These are phyloP conservation scores for Kwoniella sp. DNA, from an alignment of 768 basidiomycete species.

Conservation along the genomic window DNA sequence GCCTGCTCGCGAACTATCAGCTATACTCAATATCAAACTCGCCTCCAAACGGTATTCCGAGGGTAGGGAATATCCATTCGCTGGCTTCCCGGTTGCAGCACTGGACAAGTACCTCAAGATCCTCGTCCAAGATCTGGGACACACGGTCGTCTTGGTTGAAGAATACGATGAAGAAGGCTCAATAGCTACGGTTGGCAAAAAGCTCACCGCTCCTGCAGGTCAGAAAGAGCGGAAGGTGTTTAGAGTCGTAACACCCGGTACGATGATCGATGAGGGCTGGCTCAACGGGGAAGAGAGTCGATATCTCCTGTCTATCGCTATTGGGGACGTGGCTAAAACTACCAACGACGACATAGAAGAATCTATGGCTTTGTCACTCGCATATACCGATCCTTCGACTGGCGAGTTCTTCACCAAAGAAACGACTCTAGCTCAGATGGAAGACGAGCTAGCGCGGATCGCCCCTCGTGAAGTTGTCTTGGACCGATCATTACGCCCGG, in stretches of 20 bases:
- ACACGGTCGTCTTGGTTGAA: conserved; percentile 90
- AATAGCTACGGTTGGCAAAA: conserved; percentile 23
- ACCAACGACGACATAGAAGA: conserved; percentile 1
- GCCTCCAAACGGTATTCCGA: conserved; percentile 38
- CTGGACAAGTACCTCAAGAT: conserved; percentile 84
- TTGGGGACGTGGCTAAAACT: conserved; percentile 3
- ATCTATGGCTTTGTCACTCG: conserved; percentile 62
- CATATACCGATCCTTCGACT: conserved; percentile 94
- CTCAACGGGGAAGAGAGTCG: conserved; percentile 84
- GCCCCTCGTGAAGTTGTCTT: conserved; percentile 81
- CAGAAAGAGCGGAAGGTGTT: conserved; percentile 66
- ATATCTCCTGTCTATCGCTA: conserved; percentile 72
- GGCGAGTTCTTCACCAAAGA: conserved; percentile 80
- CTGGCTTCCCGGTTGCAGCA: conserved; percentile 84
- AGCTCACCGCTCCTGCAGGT: conserved; percentile 13
- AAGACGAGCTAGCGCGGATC: conserved; percentile 81
- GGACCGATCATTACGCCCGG: conserved; percentile 17
- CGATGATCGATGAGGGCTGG: conserved; percentile 88
- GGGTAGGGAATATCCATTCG: conserved; percentile 65
- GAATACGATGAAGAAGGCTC: conserved; percentile 64
- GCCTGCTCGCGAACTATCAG: conserved; percentile 77
- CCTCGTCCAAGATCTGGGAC: conserved; percentile 77
- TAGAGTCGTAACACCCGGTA: conserved; percentile 88
- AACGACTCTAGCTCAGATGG: conserved; percentile 62
- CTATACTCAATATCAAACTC: conserved; percentile 77